Evolutionary conservation across 2,329 filamentous ascomycete genomes (phyloP).

Genomic region (Bipolaris zeicola): DNA sequence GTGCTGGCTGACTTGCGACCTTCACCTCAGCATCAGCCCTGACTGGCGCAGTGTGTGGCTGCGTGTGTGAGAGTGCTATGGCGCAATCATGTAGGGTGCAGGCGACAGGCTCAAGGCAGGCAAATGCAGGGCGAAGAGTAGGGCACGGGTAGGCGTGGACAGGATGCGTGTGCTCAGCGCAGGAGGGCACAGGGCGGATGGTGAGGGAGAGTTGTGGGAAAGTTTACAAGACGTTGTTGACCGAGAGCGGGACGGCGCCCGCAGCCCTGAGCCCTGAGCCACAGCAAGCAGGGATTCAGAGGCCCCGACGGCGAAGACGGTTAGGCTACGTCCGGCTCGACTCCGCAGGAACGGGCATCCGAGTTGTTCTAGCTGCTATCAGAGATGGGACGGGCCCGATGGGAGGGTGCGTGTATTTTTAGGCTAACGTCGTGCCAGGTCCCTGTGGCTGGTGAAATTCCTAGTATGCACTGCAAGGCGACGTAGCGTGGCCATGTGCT

Average conservation of each 20-base stretch:
- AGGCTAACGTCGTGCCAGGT: conserved; percentile 7
- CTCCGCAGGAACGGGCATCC: conserved; percentile 8
- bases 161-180: conserved; percentile 2
- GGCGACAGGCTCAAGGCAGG: background rate
- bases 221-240: conserved; percentile 3
- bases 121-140: conserved; percentile 13
- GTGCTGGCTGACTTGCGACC: conserved; percentile 32
- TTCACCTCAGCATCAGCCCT: conserved; percentile 39
- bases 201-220: conserved; percentile 12
- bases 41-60: conserved; percentile 25
- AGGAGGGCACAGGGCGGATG: conserved; percentile 5
- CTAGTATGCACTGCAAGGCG: background rate
- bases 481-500: background rate
- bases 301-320: conserved; percentile 2
- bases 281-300: conserved; percentile 1
- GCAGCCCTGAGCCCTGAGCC: conserved; percentile 3
- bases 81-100: conserved; percentile 24
- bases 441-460: background rate
- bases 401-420: conserved; percentile 13
- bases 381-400: background rate
- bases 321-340: conserved; percentile 15
- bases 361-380: background rate
- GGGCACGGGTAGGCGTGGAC: background rate
- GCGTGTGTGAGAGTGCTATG: conserved; percentile 18
- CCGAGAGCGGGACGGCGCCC: conserved; percentile 16